These are phyloP conservation scores for Eucalyptus cloeziana DNA, from an alignment of 345 rosid species.

Conservation along the genomic window DNA sequence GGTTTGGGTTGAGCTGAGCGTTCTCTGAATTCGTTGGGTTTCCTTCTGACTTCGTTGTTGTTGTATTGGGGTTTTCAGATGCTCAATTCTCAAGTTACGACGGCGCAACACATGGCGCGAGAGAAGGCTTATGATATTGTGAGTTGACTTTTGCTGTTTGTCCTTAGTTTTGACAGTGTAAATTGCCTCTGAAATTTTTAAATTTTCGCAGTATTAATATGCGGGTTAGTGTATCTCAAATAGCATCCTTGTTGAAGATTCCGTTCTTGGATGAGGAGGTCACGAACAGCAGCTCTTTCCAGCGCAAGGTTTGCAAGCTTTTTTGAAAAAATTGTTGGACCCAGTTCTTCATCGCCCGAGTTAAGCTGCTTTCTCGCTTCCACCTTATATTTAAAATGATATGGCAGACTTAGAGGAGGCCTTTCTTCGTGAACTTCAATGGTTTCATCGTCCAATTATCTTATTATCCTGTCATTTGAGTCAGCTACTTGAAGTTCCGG, in stretches of 20 bases:
- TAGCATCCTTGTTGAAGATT: slow-evolving; percentile 71
- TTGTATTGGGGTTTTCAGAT: slow-evolving; percentile 12
- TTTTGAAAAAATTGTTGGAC: neutral
- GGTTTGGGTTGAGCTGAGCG: neutral
- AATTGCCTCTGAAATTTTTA: neutral
- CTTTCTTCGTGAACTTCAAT: neutral
- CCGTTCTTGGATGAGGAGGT: slow-evolving; percentile 73
- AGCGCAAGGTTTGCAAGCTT: slow-evolving; percentile 37
- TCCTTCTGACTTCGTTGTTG: neutral
- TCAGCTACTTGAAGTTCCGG: neutral
- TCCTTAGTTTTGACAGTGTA: neutral
- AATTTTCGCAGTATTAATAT: neutral
- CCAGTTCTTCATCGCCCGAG: neutral
- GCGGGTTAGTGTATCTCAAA: slow-evolving; percentile 7
- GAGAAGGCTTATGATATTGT: slow-evolving; percentile 71
- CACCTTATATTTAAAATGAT: neutral
- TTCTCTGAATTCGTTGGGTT: neutral
- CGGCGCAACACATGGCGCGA: slow-evolving; percentile 55
- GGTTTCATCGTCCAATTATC: neutral
- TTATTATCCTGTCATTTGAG: neutral
- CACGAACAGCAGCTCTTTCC: slow-evolving; percentile 47
- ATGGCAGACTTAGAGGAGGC: neutral
- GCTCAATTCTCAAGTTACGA: slow-evolving; percentile 71
- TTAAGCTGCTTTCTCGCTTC: neutral
- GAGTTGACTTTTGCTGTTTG: slow-evolving; percentile 5